A percentile compares a stretch with the other conserved stretches of the same genome.
Conservation (phyloP, 2,329 filamentous ascomycete species). For the Xenoacremonium recifei region DNA sequence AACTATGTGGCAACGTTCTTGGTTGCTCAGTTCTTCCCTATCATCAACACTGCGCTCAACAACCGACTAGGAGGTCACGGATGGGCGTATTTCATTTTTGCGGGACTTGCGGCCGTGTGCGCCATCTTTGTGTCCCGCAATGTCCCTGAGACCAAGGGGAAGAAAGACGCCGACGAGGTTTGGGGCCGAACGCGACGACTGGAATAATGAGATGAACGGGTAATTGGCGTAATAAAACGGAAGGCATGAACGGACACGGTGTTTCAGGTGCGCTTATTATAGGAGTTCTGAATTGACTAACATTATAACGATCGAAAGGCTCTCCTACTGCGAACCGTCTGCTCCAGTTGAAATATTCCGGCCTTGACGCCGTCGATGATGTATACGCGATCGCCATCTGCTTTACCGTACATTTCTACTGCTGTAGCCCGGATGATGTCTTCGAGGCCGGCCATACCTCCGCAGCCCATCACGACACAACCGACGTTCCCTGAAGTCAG, state of each 20-base stretch:
- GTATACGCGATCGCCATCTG: slow-evolving; percentile 53
- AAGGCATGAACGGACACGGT: slow-evolving; percentile 2
- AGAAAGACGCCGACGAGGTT: slow-evolving; percentile 82
- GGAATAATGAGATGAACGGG: slow-evolving; percentile 37
- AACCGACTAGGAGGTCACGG: slow-evolving; percentile 64
- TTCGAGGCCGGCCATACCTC: slow-evolving; percentile 86
- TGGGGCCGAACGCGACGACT: slow-evolving; percentile 68
- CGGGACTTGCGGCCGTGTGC: slow-evolving; percentile 66
- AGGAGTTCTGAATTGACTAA: neutral
- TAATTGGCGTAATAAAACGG: no score
- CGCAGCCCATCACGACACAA: slow-evolving; percentile 82
- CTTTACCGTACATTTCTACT: slow-evolving; percentile 59
- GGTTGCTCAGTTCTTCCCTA: slow-evolving; percentile 92
- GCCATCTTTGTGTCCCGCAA: slow-evolving; percentile 68
- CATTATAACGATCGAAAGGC: slow-evolving; percentile 30
- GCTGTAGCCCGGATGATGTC: slow-evolving; percentile 71
- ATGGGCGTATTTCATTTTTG: slow-evolving; percentile 91
- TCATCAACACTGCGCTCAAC: slow-evolving; percentile 75
- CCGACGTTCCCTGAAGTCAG: slow-evolving; percentile 56
- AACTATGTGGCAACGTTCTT: slow-evolving; percentile 91
- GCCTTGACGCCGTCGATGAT: slow-evolving; percentile 81
- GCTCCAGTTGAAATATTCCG: slow-evolving; percentile 62
- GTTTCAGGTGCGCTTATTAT: slow-evolving; percentile 5
- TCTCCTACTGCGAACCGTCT: slow-evolving; percentile 44
- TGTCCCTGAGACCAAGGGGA: slow-evolving; percentile 88